Percentiles rank a stretch among this genome's conserved stretches.
Evolutionary conservation across 768 basidiomycete genomes (phyloP).

Genomic region (Phylloporus rhodoxanthus): DNA sequence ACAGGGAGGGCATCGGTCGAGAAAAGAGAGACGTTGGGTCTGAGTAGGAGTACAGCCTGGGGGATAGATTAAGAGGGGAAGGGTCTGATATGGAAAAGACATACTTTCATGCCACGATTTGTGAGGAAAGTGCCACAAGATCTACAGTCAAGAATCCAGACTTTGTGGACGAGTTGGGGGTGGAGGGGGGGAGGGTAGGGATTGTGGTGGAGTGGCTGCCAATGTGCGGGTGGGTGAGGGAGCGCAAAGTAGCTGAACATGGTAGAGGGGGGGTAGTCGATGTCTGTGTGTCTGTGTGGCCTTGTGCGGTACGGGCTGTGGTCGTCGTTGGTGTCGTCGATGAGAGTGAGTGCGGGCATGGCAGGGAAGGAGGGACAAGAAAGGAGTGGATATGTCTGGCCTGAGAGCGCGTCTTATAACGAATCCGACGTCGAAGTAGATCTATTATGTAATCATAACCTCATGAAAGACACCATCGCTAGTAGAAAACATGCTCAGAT

Average conservation of each 20-base stretch:
- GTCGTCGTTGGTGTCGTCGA: neutral
- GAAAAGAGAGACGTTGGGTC: constrained; percentile 75
- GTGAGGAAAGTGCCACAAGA: constrained; percentile 70
- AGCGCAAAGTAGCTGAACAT: constrained; percentile 26
- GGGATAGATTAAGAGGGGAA: constrained; percentile 5
- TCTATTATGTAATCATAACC: constrained; percentile 24
- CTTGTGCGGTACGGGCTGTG: constrained; percentile 22
- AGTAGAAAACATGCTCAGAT: constrained; percentile 54
- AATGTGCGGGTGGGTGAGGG: constrained; percentile 16
- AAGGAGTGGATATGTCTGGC: constrained; percentile 28
- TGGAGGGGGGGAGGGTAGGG: constrained; percentile 40
- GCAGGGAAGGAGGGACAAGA: neutral
- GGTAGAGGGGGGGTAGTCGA: constrained; percentile 13
- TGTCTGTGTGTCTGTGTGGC: constrained; percentile 16
- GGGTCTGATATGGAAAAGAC: constrained; percentile 7
- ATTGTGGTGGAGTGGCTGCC: constrained; percentile 36
- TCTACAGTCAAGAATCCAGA: constrained; percentile 77
- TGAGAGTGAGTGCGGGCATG: constrained; percentile 30
- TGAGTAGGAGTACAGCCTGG: constrained; percentile 77
- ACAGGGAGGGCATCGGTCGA: constrained; percentile 76
- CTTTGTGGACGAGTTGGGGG: constrained; percentile 52
- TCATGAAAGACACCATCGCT: constrained; percentile 34
- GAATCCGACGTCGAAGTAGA: constrained; percentile 23
- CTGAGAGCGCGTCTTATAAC: constrained; percentile 34
- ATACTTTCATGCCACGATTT: constrained; percentile 81